Conservation (phyloP, 2,329 filamentous ascomycete species). For the Claviceps sp. region DNA sequence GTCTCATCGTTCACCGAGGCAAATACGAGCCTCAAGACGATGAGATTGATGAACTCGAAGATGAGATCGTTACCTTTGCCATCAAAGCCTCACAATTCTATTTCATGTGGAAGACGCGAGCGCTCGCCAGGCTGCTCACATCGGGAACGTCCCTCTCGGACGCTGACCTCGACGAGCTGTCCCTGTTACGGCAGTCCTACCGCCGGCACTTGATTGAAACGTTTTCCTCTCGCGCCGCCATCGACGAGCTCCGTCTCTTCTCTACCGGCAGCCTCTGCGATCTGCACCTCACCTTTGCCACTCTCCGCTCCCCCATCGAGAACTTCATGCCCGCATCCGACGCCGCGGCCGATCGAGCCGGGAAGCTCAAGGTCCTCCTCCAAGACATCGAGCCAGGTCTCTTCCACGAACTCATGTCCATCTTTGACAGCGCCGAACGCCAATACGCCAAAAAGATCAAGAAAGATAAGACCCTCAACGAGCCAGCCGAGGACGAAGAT, state of each 20-base stretch:
- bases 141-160: constrained; percentile 42
- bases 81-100: constrained; percentile 73
- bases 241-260: constrained; percentile 66
- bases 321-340: constrained; percentile 19
- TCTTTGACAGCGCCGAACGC: constrained; percentile 67
- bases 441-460: constrained; percentile 58
- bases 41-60: constrained; percentile 63
- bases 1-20: constrained; percentile 61
- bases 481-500: constrained; percentile 59
- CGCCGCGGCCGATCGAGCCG: constrained; percentile 11
- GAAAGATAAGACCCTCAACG: constrained; percentile 42
- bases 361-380: constrained; percentile 35
- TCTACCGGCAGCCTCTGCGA: constrained; percentile 71
- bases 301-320: constrained; percentile 45
- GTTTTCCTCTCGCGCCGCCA: constrained; percentile 51
- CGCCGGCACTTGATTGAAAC: constrained; percentile 52
- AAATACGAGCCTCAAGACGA: constrained; percentile 54
- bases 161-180: constrained; percentile 46
- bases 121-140: constrained; percentile 40
- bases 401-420: constrained; percentile 56
- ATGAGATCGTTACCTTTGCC: constrained; percentile 61
- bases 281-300: constrained; percentile 65
- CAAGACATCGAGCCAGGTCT: constrained; percentile 52
- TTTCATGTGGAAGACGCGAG: constrained; percentile 83
- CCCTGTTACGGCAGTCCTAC: constrained; percentile 41